Evolutionary conservation across 352 stramenopile genomes (phyloP), one percentile per base, ranked within the genome.

Genomic region (Pythium rhizo-oryzae): DNA sequence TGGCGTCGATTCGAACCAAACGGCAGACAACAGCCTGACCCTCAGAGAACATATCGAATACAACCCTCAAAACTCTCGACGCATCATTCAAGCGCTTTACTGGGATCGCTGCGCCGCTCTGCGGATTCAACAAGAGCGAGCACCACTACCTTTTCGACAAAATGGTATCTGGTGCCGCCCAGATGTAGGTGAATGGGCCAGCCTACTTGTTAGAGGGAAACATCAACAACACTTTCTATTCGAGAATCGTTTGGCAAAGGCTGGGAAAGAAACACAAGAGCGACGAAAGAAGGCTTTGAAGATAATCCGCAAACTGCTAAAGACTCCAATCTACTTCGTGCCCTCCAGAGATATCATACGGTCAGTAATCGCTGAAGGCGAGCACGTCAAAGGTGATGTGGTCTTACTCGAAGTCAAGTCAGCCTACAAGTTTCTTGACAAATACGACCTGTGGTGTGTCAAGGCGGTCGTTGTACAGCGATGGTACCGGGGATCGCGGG

Each of bases 31-130:
- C 5, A 37, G 35, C 2, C 13, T 39, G 16, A 4, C 15, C 2
- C 18, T 46, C 8, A 3, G 33, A n/a, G 21, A 65, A 58, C 18
- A 3, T 24, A 21, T 43, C 24, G 57, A 63, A 24, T 28, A 33
- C 11, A 56, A 60, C 28, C 39, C 56, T 49, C 46, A 21, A 12
- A 62, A 28, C 16, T 37, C 39, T 3, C 35, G 37, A 0, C 75
- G 84, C 13, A 30, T 87, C 0, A 75, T 94, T 4, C 72, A 91
- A 59, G 78, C 87, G 11, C 59, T 94, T n/a, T 94, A 94, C 54
- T 94, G 87, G 87, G 87, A 94, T 59, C 83, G 86, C 25, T 94
- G 87, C 62, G 83, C 84, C 8, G 87, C 87, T 1, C 50, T 94
- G 0, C 76, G 79, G 16, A 91, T 93, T 44, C 33, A 71, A 35